Conservation (phyloP, 202 grass and related monocot genomes). For the Digitaria exilis region DNA sequence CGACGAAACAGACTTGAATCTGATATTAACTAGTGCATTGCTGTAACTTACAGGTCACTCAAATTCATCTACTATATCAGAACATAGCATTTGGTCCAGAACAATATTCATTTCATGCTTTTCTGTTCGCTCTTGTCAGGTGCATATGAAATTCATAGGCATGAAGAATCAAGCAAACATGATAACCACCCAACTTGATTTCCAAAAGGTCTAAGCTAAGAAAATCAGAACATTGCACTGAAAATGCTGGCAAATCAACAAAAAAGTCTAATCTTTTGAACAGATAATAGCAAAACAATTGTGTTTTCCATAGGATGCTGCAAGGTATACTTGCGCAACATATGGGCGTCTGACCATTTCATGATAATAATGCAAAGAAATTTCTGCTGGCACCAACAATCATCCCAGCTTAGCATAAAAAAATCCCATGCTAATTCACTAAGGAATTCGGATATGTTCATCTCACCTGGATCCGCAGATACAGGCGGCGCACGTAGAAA, state of each 20-base stretch:
- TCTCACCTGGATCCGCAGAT: conserved; percentile 72
- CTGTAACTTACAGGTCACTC: background rate
- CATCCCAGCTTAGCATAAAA: background rate
- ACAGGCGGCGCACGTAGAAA: conserved; percentile 80
- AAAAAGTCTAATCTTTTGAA: conserved; percentile 6
- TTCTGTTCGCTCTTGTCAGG: background rate
- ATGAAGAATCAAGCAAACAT: background rate
- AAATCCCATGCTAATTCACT: background rate
- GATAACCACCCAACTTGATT: background rate
- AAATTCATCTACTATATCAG: background rate
- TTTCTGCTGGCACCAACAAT: background rate
- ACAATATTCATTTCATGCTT: background rate
- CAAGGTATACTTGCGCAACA: background rate
- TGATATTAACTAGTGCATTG: background rate
- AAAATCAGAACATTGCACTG: background rate
- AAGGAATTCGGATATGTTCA: background rate
- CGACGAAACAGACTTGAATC: conserved; percentile 8
- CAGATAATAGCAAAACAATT: background rate
- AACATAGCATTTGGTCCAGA: background rate
- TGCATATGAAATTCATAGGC: background rate
- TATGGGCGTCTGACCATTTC: background rate
- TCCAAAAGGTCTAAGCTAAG: background rate
- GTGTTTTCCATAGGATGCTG: background rate
- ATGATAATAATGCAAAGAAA: background rate
- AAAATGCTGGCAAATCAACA: background rate